A percentile compares a stretch with the other conserved stretches of the same genome.
These are phyloP conservation scores for Whalleya microplaca DNA, from an alignment of 2,329 filamentous ascomycete genomes.

Conservation along the genomic window DNA sequence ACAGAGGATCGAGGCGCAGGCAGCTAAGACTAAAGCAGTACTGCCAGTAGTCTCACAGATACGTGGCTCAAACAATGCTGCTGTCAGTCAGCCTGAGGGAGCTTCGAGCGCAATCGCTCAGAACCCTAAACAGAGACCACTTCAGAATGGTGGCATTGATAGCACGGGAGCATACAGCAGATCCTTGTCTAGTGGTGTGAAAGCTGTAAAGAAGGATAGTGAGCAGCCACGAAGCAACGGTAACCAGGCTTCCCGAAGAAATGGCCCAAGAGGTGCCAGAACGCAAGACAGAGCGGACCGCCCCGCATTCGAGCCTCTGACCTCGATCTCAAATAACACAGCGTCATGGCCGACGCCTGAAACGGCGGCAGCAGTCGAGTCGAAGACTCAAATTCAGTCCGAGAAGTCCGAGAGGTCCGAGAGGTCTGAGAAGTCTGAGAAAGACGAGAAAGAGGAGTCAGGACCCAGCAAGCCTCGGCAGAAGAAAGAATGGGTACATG, in stretches of 20 bases:
- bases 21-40: constrained; percentile 53
- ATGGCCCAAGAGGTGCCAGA: constrained; percentile 50
- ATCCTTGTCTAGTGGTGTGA: constrained; percentile 43
- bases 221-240: constrained; percentile 46
- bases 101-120: constrained; percentile 2
- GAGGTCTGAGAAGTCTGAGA: constrained; percentile 63
- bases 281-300: constrained; percentile 48
- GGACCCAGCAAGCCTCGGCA: constrained; percentile 53
- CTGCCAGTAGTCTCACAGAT: constrained; percentile 23
- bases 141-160: constrained; percentile 31
- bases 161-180: constrained; percentile 22
- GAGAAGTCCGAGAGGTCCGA: constrained; percentile 65
- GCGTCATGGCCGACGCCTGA: constrained; percentile 91
- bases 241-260: constrained; percentile 46
- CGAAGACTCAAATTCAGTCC: constrained; percentile 71
- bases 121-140: constrained; percentile 26
- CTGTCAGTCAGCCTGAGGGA: constrained; percentile 1
- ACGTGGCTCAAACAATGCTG: constrained; percentile 27
- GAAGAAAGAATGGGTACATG: constrained; percentile 85
- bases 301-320: constrained; percentile 44
- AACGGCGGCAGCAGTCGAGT: constrained; percentile 71
- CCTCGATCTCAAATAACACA: constrained; percentile 77
- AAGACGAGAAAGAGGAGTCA: constrained; percentile 65
- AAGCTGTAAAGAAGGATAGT: constrained; percentile 46
- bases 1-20: constrained; percentile 70